Evolutionary conservation across 2,329 filamentous ascomycete species (phyloP).

Genomic region (Didymella pinodella): DNA sequence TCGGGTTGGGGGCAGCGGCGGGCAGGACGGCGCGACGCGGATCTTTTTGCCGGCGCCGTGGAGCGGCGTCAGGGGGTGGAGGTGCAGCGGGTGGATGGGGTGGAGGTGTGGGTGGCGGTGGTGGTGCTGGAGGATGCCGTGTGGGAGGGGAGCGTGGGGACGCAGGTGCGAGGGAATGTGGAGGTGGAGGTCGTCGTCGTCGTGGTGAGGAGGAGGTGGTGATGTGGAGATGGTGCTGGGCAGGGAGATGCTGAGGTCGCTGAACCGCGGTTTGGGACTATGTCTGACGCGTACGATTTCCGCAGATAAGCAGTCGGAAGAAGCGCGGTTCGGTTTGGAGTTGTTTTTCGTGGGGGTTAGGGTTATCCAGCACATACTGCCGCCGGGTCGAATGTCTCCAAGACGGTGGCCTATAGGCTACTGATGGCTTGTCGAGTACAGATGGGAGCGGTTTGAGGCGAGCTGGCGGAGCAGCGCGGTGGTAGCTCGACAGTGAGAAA

Average conservation of each 20-base stretch:
- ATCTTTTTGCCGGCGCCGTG: conserved; percentile 32
- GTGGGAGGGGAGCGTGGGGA: conserved; percentile 28
- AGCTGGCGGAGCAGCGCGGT: conserved; percentile 35
- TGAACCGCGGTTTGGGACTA: conserved; percentile 32
- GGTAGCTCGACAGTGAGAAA: conserved; percentile 32
- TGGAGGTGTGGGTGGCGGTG: conserved; percentile 32
- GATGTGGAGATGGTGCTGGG: conserved; percentile 26
- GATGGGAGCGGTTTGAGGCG: conserved; percentile 30
- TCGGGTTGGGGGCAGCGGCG: conserved; percentile 29
- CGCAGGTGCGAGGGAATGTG: conserved; percentile 37
- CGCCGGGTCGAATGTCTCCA: conserved; percentile 3
- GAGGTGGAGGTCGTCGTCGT: conserved; percentile 19
- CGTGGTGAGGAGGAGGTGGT: conserved; percentile 16
- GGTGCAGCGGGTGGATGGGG: conserved; percentile 37
- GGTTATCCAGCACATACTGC: conserved; percentile 46
- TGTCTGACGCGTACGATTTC: conserved; percentile 41
- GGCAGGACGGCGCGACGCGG: conserved; percentile 11
- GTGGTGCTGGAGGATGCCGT: conserved; percentile 25
- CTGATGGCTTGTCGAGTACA: background rate
- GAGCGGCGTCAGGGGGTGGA: conserved; percentile 32
- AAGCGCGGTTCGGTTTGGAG: conserved; percentile 11
- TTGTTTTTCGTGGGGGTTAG: conserved; percentile 38
- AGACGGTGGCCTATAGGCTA: background rate
- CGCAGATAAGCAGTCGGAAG: conserved; percentile 23
- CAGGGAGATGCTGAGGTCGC: conserved; percentile 33